phyloP scores from a whole-genome alignment of 257 asterid species.

The Fraxinus pennsylvanica region DNA sequence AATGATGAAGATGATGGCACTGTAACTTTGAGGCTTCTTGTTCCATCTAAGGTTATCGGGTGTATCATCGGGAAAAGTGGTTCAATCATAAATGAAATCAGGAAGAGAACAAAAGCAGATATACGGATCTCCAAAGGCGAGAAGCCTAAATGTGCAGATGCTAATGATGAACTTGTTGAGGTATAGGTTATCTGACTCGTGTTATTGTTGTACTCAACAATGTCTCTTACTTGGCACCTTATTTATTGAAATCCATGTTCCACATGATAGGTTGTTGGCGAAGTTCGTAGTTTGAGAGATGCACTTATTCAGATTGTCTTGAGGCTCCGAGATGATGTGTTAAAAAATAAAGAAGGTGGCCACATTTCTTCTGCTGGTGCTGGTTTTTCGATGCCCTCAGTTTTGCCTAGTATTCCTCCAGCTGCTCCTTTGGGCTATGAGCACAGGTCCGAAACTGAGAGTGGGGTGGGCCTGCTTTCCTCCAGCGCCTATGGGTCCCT shows the following conservation, averaged over 20 bases:
- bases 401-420: conserved; percentile 50
- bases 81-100: conserved; percentile 78
- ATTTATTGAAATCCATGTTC: conserved; percentile 12
- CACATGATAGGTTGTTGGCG: conserved; percentile 63
- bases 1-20: conserved; percentile 72
- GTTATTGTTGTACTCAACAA: conserved; percentile 6
- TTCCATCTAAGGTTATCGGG: conserved; percentile 86
- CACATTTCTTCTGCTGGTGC: conserved; percentile 58
- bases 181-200: conserved; percentile 33
- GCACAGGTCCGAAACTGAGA: conserved; percentile 64
- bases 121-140: conserved; percentile 83
- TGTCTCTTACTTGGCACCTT: neutral
- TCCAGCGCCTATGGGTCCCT: conserved; percentile 65
- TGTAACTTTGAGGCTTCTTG: conserved; percentile 71
- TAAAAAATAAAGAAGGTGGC: conserved; percentile 65
- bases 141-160: conserved; percentile 71
- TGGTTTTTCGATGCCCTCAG: conserved; percentile 61
- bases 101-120: conserved; percentile 83
- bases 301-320: conserved; percentile 86
- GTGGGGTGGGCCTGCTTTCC: conserved; percentile 61
- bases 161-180: conserved; percentile 86
- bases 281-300: conserved; percentile 71
- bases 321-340: conserved; percentile 86
- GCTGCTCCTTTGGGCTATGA: conserved; percentile 65
- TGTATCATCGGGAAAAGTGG: conserved; percentile 92